Conservation (phyloP, 345 rosid genomes). For the Populus alba region DNA sequence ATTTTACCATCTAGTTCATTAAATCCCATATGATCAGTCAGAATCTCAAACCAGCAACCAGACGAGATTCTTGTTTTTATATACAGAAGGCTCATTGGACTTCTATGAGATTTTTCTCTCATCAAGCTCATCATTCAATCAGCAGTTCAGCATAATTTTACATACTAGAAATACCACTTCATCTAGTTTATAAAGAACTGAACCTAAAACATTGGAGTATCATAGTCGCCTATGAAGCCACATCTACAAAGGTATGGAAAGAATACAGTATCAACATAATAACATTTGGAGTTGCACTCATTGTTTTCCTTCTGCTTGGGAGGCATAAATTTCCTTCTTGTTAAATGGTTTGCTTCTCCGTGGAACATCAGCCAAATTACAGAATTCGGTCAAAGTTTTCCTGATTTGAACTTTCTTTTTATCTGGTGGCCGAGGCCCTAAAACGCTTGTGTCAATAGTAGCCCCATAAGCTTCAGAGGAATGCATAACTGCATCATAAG, state of each 20-base stretch:
- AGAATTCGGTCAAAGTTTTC: slow-evolving; percentile 29
- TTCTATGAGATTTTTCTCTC: neutral
- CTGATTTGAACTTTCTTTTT: slow-evolving; percentile 34
- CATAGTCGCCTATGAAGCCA: neutral
- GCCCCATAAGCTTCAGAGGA: slow-evolving; percentile 57
- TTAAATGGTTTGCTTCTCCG: slow-evolving; percentile 40
- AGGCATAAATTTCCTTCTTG: slow-evolving; percentile 33
- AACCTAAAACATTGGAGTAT: neutral
- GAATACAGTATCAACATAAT: neutral
- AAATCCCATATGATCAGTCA: neutral
- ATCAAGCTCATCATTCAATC: neutral
- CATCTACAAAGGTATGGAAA: slow-evolving; percentile 16
- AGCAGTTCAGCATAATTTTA: neutral
- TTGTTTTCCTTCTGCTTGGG: slow-evolving; percentile 18
- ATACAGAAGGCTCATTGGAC: neutral
- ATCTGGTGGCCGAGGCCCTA: slow-evolving; percentile 69
- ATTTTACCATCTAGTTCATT: no score
- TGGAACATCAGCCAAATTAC: slow-evolving; percentile 35
- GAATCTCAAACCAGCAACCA: neutral
- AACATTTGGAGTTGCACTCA: neutral
- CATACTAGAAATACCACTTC: no score
- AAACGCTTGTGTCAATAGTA: slow-evolving; percentile 47
- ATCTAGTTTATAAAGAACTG: neutral
- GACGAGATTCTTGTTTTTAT: no score
- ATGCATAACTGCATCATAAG: slow-evolving; percentile 56